phyloP scores from a whole-genome alignment of 2,329 filamentous ascomycete genomes.

The Amauroascus niger region DNA sequence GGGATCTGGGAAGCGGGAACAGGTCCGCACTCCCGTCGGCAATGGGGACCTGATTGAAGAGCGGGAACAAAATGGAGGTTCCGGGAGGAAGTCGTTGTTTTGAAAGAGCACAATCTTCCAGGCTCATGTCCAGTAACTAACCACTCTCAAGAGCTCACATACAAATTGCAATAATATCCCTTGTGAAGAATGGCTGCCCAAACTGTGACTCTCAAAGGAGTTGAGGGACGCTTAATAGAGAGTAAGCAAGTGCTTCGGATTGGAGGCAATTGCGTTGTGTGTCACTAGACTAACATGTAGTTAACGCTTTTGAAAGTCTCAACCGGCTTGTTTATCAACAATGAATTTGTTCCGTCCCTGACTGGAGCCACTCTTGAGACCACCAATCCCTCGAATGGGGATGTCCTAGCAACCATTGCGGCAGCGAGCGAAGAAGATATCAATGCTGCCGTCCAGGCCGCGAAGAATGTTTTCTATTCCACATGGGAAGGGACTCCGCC shows the following conservation, averaged over 20 bases:
- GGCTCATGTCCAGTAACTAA: background rate
- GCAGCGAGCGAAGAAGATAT: slow-evolving; percentile 19
- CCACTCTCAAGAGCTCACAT: background rate
- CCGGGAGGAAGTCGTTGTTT: too few relatives aligned
- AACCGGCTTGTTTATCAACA: slow-evolving; percentile 10
- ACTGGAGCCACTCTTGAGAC: slow-evolving; percentile 18
- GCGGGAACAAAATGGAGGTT: too few relatives aligned
- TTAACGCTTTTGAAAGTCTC: background rate
- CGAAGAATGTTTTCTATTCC: slow-evolving; percentile 16
- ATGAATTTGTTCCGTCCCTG: slow-evolving; percentile 17
- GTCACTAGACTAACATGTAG: too few relatives aligned
- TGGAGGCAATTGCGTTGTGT: background rate
- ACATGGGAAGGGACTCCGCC: slow-evolving; percentile 22
- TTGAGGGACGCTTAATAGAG: background rate
- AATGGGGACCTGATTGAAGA: too few relatives aligned
- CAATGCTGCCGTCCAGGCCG: slow-evolving; percentile 18
- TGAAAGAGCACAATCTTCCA: too few relatives aligned
- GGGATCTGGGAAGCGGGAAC: background rate
- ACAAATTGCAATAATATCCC: background rate
- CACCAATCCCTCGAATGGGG: slow-evolving; percentile 23
- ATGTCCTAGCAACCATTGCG: slow-evolving; percentile 20
- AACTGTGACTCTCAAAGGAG: background rate
- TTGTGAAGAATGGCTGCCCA: background rate
- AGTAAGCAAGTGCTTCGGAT: background rate
- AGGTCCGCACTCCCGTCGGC: background rate